Percentiles rank a stretch among this genome's conserved stretches.
phyloP scores from a whole-genome alignment of 129 eudicot species.

The Saussurea involucrata region DNA sequence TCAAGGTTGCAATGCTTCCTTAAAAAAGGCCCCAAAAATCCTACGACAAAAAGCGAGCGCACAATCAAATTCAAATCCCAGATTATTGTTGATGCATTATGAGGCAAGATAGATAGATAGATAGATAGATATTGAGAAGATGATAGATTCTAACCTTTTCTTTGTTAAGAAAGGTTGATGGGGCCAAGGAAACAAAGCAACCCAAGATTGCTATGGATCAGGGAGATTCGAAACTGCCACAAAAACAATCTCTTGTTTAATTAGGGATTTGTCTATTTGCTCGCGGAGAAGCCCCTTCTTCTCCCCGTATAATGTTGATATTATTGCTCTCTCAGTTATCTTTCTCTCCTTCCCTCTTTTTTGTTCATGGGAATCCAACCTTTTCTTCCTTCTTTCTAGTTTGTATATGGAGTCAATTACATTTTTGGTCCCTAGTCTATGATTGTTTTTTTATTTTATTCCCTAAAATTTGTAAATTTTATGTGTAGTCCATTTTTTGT shows the following conservation, averaged over 20 bases:
- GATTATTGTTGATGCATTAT: not conserved
- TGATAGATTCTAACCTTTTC: conserved; percentile 13
- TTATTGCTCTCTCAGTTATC: conserved; percentile 31
- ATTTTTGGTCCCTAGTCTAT: not conserved
- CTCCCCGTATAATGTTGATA: conserved; percentile 22
- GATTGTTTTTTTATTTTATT: not conserved
- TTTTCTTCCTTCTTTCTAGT: not conserved
- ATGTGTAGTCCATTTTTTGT: not conserved
- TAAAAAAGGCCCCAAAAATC: conserved; percentile 35
- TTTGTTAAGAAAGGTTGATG: conserved; percentile 26
- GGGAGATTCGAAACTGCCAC: not conserved
- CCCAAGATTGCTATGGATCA: conserved; percentile 20
- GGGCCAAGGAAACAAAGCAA: conserved; percentile 38
- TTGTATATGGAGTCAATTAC: not conserved
- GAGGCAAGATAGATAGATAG: conserved; percentile 8
- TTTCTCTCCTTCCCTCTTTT: not conserved
- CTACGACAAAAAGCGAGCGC: not conserved
- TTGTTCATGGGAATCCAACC: not conserved
- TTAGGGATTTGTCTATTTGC: conserved; percentile 25
- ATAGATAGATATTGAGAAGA: not conserved
- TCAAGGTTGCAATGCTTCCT: conserved; percentile 34
- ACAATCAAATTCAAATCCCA: not conserved
- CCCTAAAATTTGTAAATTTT: not conserved
- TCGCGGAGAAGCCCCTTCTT: conserved; percentile 39
- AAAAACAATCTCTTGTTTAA: not conserved